Evolutionary conservation across 2,329 filamentous ascomycete genomes (phyloP).

Genomic region (Botrytis hyacinthi): DNA sequence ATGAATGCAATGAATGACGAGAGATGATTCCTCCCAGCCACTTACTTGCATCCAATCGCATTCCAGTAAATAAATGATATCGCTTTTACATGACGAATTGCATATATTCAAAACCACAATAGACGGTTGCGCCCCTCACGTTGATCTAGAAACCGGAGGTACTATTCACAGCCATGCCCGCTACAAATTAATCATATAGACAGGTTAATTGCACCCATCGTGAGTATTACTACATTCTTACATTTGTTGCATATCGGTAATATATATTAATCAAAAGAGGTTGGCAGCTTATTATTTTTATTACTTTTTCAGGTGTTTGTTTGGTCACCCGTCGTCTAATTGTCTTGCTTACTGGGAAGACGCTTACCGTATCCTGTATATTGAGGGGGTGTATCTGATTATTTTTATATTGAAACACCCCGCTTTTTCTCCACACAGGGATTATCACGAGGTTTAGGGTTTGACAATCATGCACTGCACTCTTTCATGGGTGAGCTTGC

Average conservation of each 20-base stretch:
- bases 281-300: conserved; percentile 5
- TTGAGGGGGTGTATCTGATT: conserved; percentile 4
- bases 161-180: not conserved
- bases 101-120: conserved; percentile 1
- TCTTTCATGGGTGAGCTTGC: not conserved
- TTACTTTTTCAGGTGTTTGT: not conserved
- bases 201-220: not conserved
- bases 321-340: not conserved
- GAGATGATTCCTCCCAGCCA: not conserved
- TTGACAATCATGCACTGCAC: not conserved
- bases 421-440: conserved; percentile 9
- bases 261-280: conserved; percentile 13
- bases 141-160: not conserved
- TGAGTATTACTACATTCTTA: not conserved
- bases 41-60: not conserved
- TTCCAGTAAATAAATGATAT: not conserved
- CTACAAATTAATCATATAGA: not conserved
- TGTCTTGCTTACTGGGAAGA: not conserved
- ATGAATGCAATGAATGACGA: not conserved
- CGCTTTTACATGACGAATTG: not conserved
- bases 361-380: conserved; percentile 8
- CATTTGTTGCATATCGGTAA: conserved; percentile 1
- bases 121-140: not conserved
- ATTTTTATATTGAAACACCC: conserved; percentile 11
- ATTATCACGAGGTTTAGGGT: conserved; percentile 4